Evolutionary conservation across 331 rosid genomes (phyloP).

Genomic region (Phaseolus coccineus): DNA sequence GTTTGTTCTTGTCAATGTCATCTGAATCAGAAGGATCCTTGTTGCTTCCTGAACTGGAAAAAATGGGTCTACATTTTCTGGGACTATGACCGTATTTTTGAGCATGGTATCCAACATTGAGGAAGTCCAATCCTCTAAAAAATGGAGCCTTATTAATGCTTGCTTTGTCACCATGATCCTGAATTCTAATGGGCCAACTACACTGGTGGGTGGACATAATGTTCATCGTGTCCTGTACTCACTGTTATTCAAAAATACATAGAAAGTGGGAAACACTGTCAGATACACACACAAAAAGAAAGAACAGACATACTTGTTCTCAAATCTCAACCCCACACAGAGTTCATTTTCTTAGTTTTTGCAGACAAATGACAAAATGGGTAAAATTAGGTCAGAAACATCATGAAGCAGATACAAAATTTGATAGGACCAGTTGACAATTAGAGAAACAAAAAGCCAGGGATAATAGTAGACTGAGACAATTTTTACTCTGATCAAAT

Average conservation of each 20-base stretch:
- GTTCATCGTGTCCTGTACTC: conserved; percentile 71
- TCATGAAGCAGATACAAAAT: neutral
- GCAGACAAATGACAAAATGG: neutral
- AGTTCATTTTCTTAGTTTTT: neutral
- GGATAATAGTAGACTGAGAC: neutral
- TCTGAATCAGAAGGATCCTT: conserved; percentile 75
- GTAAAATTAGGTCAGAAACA: neutral
- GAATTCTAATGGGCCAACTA: conserved; percentile 74
- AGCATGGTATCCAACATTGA: conserved; percentile 52
- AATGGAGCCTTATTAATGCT: conserved; percentile 59
- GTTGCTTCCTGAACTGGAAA: conserved; percentile 53
- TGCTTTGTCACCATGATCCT: conserved; percentile 55
- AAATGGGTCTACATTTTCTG: conserved; percentile 57
- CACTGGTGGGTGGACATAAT: conserved; percentile 75
- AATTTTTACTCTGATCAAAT: neutral
- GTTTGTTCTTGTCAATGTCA: conserved; percentile 50
- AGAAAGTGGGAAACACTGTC: conserved; percentile 17
- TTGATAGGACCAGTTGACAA: neutral
- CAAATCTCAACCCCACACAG: conserved; percentile 13
- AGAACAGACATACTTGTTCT: neutral
- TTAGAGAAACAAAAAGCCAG: neutral
- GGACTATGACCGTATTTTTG: conserved; percentile 46
- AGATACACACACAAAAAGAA: neutral
- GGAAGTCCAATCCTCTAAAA: conserved; percentile 58
- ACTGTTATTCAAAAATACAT: conserved; percentile 30